A percentile compares a stretch with the other conserved stretches of the same genome.
phyloP scores from a whole-genome alignment of 2,329 filamentous ascomycete species.

The Cyphellophora attinorum region DNA sequence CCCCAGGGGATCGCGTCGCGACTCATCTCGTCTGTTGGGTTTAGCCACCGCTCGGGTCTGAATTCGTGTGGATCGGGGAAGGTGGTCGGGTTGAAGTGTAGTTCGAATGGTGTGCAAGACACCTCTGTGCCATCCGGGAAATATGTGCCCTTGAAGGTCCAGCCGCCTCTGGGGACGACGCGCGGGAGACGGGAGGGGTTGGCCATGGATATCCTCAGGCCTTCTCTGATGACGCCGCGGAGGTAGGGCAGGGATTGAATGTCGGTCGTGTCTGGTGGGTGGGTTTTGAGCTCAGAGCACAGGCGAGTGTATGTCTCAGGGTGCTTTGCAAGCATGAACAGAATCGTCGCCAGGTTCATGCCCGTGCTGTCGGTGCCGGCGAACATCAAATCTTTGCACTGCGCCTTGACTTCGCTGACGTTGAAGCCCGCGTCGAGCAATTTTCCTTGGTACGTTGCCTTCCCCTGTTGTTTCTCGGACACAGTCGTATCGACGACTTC shows the following conservation, averaged over 20 bases:
- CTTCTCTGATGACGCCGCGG: constrained; percentile 40
- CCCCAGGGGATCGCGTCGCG: constrained; percentile 41
- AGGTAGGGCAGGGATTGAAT: constrained; percentile 35
- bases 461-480: constrained; percentile 2
- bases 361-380: constrained; percentile 46
- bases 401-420: constrained; percentile 14
- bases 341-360: constrained; percentile 41
- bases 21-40: constrained; percentile 29
- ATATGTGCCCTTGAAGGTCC: constrained; percentile 25
- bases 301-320: constrained; percentile 27
- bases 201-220: constrained; percentile 40
- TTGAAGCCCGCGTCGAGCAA: constrained; percentile 16
- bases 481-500: constrained; percentile 11
- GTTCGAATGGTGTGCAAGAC: constrained; percentile 33
- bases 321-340: constrained; percentile 34
- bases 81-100: constrained; percentile 36
- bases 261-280: constrained; percentile 17
- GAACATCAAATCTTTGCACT: constrained; percentile 28
- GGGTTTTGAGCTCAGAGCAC: constrained; percentile 10
- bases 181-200: constrained; percentile 43
- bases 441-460: constrained; percentile 13
- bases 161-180: constrained; percentile 32
- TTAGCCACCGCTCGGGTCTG: constrained; percentile 40
- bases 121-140: constrained; percentile 38
- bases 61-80: constrained; percentile 36